Percentiles rank a stretch among this genome's conserved stretches.
Conservation (phyloP, 352 stramenopile genomes). For the Phytophthora rubi region DNA sequence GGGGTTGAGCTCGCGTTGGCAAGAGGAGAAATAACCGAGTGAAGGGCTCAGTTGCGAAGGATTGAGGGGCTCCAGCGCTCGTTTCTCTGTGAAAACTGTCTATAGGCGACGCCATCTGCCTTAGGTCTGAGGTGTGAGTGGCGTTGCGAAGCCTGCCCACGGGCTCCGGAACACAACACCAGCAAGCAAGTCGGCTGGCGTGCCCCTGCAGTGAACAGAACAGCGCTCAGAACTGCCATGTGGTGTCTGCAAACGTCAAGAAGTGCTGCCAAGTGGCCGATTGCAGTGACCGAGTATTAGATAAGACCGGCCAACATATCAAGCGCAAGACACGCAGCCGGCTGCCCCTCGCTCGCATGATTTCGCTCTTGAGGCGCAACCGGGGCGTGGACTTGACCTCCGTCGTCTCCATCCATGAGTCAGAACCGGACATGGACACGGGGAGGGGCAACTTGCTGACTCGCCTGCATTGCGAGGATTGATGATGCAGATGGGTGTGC, state of each 20-base stretch:
- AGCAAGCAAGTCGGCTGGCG: slow-evolving; percentile 23
- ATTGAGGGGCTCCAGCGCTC: not conserved
- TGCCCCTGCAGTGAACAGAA: slow-evolving; percentile 21
- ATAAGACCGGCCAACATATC: slow-evolving; percentile 7
- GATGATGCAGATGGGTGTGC: slow-evolving; percentile 1
- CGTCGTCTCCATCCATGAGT: slow-evolving; percentile 3
- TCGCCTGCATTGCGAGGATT: not conserved
- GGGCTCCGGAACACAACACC: slow-evolving; percentile 3
- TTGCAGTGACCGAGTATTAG: slow-evolving; percentile 1
- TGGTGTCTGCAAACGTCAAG: slow-evolving; percentile 11
- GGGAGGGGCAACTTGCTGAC: slow-evolving; percentile 1
- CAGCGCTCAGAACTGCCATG: slow-evolving; percentile 31
- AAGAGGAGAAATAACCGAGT: slow-evolving; percentile 18
- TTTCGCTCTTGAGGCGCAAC: slow-evolving; percentile 3
- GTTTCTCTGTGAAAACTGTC: slow-evolving; percentile 11
- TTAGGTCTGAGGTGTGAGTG: not conserved
- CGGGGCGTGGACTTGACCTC: not conserved
- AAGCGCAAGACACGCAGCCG: slow-evolving; percentile 3
- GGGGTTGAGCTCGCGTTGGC: not conserved
- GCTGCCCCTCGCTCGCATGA: slow-evolving; percentile 3
- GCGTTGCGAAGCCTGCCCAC: slow-evolving; percentile 3
- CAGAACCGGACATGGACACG: slow-evolving; percentile 14
- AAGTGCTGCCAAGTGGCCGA: slow-evolving; percentile 10
- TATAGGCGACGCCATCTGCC: slow-evolving; percentile 29
- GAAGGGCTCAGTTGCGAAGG: slow-evolving; percentile 16